Percentiles rank a stretch among this genome's conserved stretches.
These are phyloP conservation scores for Rubroboletus pulcherrimus DNA, from an alignment of 768 basidiomycete species.

Conservation along the genomic window DNA sequence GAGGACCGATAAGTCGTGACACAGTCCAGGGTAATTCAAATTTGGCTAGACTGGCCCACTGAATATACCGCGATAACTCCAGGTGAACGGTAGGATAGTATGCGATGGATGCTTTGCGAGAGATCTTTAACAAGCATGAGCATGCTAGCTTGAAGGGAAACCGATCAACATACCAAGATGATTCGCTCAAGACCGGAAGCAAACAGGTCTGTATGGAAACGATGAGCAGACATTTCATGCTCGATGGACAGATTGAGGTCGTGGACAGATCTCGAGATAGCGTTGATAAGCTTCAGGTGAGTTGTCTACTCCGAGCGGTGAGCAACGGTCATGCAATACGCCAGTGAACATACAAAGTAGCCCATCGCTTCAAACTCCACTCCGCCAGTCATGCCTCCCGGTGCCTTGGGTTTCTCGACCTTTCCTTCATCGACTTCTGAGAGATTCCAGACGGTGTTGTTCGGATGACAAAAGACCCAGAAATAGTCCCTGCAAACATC, in stretches of 20 bases:
- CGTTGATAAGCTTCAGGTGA: conserved; percentile 85
- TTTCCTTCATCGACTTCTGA: conserved; percentile 76
- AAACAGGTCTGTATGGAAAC: conserved; percentile 85
- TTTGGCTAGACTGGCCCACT: conserved; percentile 57
- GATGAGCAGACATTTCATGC: conserved; percentile 71
- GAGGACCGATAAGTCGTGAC: conserved; percentile 72
- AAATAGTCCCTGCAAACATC: conserved; percentile 93
- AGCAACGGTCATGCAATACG: conserved; percentile 3
- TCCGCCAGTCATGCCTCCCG: conserved; percentile 97
- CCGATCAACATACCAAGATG: conserved; percentile 58
- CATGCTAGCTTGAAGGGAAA: not conserved
- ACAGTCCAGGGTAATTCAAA: conserved; percentile 82
- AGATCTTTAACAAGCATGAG: conserved; percentile 52
- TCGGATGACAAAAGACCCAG: conserved; percentile 96
- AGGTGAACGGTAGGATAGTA: conserved; percentile 96
- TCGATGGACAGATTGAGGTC: conserved; percentile 64
- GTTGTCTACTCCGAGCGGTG: conserved; percentile 54
- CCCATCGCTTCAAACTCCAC: conserved; percentile 97
- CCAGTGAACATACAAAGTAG: conserved; percentile 70
- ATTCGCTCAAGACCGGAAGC: conserved; percentile 89
- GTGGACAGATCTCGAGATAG: conserved; percentile 62
- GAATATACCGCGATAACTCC: conserved; percentile 86
- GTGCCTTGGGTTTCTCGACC: conserved; percentile 89
- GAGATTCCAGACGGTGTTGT: conserved; percentile 88
- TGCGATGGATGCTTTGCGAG: conserved; percentile 89